A percentile compares a stretch with the other conserved stretches of the same genome.
Evolutionary conservation across 163 green algal species (phyloP).

Genomic region (Coccomyxa subellipsoidea): DNA sequence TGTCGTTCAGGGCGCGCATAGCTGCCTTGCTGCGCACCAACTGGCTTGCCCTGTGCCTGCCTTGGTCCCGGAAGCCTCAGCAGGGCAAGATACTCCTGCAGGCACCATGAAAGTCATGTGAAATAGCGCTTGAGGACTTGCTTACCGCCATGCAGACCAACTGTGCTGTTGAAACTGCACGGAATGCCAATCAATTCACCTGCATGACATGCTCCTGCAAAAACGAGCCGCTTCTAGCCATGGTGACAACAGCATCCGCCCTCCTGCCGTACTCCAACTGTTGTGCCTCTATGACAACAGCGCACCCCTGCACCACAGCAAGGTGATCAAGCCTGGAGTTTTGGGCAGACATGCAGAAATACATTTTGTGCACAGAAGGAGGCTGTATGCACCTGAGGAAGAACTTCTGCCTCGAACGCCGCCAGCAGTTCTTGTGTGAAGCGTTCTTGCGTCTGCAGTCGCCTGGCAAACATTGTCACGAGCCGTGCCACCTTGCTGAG

Average conservation of each 20-base stretch:
- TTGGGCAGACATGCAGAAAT: not conserved
- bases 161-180: too few species aligned
- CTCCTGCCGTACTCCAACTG: slow-evolving; percentile 47
- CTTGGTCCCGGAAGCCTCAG: slow-evolving; percentile 33
- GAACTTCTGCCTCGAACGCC: slow-evolving; percentile 2
- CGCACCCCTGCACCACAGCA: slow-evolving; percentile 49
- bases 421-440: slow-evolving; percentile 55
- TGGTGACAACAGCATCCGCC: slow-evolving; percentile 26
- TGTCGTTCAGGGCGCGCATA: not conserved
- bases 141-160: too few species aligned
- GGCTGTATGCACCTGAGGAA: not conserved
- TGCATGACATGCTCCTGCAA: slow-evolving; percentile 17
- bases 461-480: slow-evolving; percentile 66
- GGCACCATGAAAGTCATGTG: too few species aligned
- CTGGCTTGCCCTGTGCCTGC: not conserved
- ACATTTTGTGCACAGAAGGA: not conserved
- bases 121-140: too few species aligned
- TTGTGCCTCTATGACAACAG: slow-evolving; percentile 65
- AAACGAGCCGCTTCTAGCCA: slow-evolving; percentile 45
- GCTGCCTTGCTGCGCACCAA: not conserved
- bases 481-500: slow-evolving; percentile 91
- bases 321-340: slow-evolving; percentile 1
- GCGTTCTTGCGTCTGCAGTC: slow-evolving; percentile 65
- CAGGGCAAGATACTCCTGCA: slow-evolving; percentile 55
- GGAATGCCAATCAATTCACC: too few species aligned